phyloP scores from a whole-genome alignment of 257 asterid species.

The Solanum sparsipilum region DNA sequence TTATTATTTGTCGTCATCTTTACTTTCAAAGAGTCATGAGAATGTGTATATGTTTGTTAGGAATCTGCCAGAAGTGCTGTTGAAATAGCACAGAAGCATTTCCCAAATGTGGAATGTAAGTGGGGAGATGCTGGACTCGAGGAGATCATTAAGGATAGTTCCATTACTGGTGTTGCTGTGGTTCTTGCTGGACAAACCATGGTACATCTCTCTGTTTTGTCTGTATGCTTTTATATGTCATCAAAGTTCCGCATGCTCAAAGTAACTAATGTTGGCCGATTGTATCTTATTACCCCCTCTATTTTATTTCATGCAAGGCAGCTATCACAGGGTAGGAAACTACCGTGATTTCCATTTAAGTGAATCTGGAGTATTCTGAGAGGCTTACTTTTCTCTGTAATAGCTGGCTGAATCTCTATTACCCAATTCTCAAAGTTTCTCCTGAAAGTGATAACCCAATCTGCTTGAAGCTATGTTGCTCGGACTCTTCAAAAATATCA shows the following conservation, averaged over 20 bases:
- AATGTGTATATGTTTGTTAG: slow-evolving; percentile 19
- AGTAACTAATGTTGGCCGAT: not conserved
- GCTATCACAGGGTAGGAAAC: not conserved
- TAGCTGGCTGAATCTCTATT: not conserved
- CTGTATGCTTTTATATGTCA: not conserved
- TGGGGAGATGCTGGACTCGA: slow-evolving; percentile 89
- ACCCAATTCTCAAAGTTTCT: not conserved
- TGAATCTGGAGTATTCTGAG: not conserved
- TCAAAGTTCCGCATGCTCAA: not conserved
- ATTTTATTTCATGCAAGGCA: not conserved
- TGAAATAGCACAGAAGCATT: slow-evolving; percentile 57
- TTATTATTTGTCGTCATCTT: not conserved
- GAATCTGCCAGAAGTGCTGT: slow-evolving; percentile 77
- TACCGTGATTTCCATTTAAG: not conserved
- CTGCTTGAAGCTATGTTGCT: not conserved
- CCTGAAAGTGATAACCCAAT: not conserved
- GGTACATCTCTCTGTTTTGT: slow-evolving; percentile 23
- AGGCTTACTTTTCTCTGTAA: not conserved
- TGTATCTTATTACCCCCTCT: not conserved
- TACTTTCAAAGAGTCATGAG: not conserved
- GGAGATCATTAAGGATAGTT: slow-evolving; percentile 63
- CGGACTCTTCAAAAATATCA: not conserved
- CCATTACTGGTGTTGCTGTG: slow-evolving; percentile 67
- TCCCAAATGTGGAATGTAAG: slow-evolving; percentile 74
- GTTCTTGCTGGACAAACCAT: slow-evolving; percentile 88